Percentiles rank a stretch among this genome's conserved stretches.
Conservation (phyloP, 371 early-diverging fungal genomes). For the Mucor velutinosus region DNA sequence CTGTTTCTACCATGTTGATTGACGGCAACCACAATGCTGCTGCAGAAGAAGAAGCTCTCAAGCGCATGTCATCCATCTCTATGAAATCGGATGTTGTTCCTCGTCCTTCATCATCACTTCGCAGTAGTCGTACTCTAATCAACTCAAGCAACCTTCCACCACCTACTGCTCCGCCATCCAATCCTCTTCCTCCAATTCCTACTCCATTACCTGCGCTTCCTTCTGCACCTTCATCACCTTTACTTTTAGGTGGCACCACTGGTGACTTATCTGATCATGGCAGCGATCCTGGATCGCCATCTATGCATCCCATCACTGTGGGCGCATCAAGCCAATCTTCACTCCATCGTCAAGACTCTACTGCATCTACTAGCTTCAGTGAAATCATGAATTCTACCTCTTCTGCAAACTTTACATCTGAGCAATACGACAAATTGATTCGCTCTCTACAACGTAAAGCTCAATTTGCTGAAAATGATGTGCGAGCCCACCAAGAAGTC, state of each 20-base stretch:
- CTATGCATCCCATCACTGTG: neutral
- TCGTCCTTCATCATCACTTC: constrained; percentile 21
- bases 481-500: constrained; percentile 45
- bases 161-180: constrained; percentile 51
- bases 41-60: constrained; percentile 25
- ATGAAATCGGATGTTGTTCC: constrained; percentile 19
- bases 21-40: constrained; percentile 1
- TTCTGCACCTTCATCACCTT: constrained; percentile 12
- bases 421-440: constrained; percentile 51
- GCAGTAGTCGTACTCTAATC: constrained; percentile 14
- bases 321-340: constrained; percentile 3
- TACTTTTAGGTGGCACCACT: neutral
- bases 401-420: constrained; percentile 31
- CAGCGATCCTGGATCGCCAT: constrained; percentile 13
- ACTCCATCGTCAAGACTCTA: constrained; percentile 26
- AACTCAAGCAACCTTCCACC: constrained; percentile 29
- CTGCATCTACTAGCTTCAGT: constrained; percentile 28
- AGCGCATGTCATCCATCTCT: constrained; percentile 24
- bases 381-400: constrained; percentile 21
- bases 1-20: constrained; percentile 17
- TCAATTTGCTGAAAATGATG: constrained; percentile 43
- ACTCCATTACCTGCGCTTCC: constrained; percentile 35
- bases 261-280: neutral
- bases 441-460: constrained; percentile 51
- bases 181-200: constrained; percentile 55